Conservation (phyloP, 371 early-diverging fungal species). For the Entomophthora muscae region DNA sequence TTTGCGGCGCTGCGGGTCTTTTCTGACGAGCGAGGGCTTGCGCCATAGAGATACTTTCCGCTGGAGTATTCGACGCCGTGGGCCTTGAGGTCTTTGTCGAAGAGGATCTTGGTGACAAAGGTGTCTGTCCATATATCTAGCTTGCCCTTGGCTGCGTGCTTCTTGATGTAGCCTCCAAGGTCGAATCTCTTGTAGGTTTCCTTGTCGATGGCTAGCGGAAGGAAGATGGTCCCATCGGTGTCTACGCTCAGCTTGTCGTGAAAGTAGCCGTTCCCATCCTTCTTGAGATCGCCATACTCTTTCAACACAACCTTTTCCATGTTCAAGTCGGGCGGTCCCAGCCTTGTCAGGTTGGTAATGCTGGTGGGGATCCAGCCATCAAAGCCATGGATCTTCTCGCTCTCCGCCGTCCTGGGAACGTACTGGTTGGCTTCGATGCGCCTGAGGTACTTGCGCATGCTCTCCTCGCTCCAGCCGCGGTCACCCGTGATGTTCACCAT, state of each 20-base stretch:
- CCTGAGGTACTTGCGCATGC: conserved; percentile 5
- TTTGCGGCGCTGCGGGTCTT: not conserved
- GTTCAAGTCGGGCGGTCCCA: not conserved
- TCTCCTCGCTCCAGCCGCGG: not conserved
- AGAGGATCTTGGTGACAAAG: not conserved
- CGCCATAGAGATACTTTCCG: not conserved
- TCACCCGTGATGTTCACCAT: not conserved
- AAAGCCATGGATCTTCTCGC: not conserved
- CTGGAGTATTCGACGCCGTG: not conserved
- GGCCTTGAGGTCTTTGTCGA: not conserved
- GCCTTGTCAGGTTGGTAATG: not conserved
- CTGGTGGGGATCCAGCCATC: conserved; percentile 3
- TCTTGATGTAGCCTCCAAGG: too few species aligned
- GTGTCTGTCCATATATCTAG: not conserved
- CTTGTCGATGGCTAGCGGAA: conserved; percentile 1
- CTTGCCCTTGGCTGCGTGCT: not conserved
- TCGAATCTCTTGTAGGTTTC: not conserved
- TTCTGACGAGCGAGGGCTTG: not conserved
- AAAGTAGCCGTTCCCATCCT: not conserved
- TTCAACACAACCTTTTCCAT: not conserved
- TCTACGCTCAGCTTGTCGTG: not conserved
- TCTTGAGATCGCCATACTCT: not conserved
- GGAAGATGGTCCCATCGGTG: not conserved
- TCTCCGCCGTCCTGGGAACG: not conserved
- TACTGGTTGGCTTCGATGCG: conserved; percentile 4